Conservation (phyloP, 176 grass and related monocot genomes). For the Aegilops longissima region DNA sequence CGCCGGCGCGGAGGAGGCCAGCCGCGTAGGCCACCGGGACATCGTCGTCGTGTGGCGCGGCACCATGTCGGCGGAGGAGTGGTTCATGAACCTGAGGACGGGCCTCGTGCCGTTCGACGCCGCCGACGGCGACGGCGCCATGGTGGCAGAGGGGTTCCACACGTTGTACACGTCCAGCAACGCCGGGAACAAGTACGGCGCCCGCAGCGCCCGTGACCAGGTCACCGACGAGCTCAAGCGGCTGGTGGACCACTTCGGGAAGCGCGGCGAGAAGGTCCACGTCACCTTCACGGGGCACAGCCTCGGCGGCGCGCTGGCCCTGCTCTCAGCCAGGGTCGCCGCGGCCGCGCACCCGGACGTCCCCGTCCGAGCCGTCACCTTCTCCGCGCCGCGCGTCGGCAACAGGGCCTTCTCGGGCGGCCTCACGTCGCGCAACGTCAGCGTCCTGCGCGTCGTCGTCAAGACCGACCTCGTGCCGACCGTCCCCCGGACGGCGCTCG, state of each 20-base stretch:
- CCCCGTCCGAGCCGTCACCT: constrained; percentile 49
- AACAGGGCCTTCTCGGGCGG: constrained; percentile 40
- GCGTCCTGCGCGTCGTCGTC: constrained; percentile 41
- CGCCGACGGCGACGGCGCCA: neutral
- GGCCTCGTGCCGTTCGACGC: neutral
- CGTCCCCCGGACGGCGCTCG: constrained; percentile 30
- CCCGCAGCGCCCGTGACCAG: constrained; percentile 50
- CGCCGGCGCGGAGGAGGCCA: neutral
- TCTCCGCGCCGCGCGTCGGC: constrained; percentile 56
- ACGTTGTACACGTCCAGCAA: constrained; percentile 47
- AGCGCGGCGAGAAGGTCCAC: constrained; percentile 20
- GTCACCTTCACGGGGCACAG: constrained; percentile 60
- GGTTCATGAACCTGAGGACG: constrained; percentile 24
- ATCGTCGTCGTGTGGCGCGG: constrained; percentile 47
- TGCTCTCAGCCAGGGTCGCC: constrained; percentile 52
- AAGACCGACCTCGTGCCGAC: constrained; percentile 43
- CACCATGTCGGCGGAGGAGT: constrained; percentile 16
- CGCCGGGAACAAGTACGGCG: constrained; percentile 21
- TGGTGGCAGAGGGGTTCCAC: constrained; percentile 52
- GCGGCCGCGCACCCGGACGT: constrained; percentile 30
- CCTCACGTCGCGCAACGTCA: constrained; percentile 20
- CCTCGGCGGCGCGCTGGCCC: constrained; percentile 62
- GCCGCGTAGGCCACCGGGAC: constrained; percentile 27
- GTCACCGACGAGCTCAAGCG: constrained; percentile 40
- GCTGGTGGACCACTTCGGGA: constrained; percentile 28